Conservation (phyloP, 495 filamentous ascomycete species). For the Penicillium longicatenatum region DNA sequence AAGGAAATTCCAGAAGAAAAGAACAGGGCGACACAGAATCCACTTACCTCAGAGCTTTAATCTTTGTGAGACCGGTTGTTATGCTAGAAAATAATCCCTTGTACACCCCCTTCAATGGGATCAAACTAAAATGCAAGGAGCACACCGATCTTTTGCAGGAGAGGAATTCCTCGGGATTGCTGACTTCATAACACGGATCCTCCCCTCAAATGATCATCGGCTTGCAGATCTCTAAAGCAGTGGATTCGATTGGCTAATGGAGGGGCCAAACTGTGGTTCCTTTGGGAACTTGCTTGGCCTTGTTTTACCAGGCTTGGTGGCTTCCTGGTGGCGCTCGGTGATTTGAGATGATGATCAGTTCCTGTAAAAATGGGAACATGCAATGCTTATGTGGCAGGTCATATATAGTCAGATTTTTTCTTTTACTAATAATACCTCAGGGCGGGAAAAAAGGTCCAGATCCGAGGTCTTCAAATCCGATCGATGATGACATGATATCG, state of each 20-base stretch:
- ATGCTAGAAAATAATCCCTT: conserved; percentile 15
- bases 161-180: conserved; percentile 25
- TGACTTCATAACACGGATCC: conserved; percentile 33
- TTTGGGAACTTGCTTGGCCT: neutral
- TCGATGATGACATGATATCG: conserved; percentile 35
- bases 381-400: neutral
- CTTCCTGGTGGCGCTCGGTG: neutral
- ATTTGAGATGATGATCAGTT: neutral
- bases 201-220: conserved; percentile 28
- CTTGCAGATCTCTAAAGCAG: conserved; percentile 22
- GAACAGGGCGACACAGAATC: conserved; percentile 6
- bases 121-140: conserved; percentile 22
- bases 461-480: conserved; percentile 12
- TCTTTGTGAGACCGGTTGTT: conserved; percentile 14
- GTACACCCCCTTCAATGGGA: conserved; percentile 22
- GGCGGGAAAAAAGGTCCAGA: conserved; percentile 1
- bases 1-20: conserved; percentile 5
- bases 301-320: conserved; percentile 1
- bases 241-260: conserved; percentile 19
- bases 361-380: neutral
- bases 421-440: neutral
- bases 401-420: neutral
- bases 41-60: conserved; percentile 18
- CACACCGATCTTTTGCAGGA: conserved; percentile 26
- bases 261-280: conserved; percentile 13